phyloP scores from a whole-genome alignment of 2,329 filamentous ascomycete genomes.

The Geoglossum cookeanum region DNA sequence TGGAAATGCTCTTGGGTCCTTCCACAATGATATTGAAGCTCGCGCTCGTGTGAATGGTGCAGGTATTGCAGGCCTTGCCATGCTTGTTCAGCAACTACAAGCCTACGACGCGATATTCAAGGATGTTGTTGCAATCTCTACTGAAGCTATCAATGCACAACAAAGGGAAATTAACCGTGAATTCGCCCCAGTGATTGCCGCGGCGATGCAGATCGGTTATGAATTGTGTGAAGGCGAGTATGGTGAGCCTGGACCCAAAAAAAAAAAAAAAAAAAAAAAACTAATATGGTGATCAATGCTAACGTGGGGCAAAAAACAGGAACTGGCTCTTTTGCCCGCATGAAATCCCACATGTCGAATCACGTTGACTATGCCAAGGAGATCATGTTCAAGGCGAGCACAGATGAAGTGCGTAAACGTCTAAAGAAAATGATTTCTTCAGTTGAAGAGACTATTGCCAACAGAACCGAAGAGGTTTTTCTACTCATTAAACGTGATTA shows the following conservation, averaged over 20 bases:
- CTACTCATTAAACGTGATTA: slow-evolving; percentile 17
- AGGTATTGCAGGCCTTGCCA: slow-evolving; percentile 21
- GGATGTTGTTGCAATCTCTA: slow-evolving; percentile 17
- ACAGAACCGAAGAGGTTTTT: slow-evolving; percentile 16
- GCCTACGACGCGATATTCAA: slow-evolving; percentile 24
- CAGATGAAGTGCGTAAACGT: slow-evolving; percentile 21
- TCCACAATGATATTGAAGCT: slow-evolving; percentile 25
- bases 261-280: background rate
- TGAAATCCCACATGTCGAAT: slow-evolving; percentile 30
- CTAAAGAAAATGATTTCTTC: slow-evolving; percentile 23
- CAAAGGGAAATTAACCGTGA: slow-evolving; percentile 35
- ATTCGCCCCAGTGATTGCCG: slow-evolving; percentile 30
- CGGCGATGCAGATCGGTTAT: slow-evolving; percentile 29
- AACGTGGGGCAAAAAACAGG: slow-evolving; percentile 17
- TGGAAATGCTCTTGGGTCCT: slow-evolving; percentile 18
- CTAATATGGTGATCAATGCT: no score
- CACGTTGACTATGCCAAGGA: slow-evolving; percentile 24
- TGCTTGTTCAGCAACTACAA: slow-evolving; percentile 24
- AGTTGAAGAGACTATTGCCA: slow-evolving; percentile 13
- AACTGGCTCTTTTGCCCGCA: slow-evolving; percentile 28
- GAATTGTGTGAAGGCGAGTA: slow-evolving; percentile 23
- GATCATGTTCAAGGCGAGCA: slow-evolving; percentile 31
- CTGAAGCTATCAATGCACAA: slow-evolving; percentile 21
- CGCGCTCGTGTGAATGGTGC: slow-evolving; percentile 21
- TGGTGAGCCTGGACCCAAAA: slow-evolving; percentile 10